Conservation (phyloP, 2,329 filamentous ascomycete genomes). For the Beauveria sp. region DNA sequence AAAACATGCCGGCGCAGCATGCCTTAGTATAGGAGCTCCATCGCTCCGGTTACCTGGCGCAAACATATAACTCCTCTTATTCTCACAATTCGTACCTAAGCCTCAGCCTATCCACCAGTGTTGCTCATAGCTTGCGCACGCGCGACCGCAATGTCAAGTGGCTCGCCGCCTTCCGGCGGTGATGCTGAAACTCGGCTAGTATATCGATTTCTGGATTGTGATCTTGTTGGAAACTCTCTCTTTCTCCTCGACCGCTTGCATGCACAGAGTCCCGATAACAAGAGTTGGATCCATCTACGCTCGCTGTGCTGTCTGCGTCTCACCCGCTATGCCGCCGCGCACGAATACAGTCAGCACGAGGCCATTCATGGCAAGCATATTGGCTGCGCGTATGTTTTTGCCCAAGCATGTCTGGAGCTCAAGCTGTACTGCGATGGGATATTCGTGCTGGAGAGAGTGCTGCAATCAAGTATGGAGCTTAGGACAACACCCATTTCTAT, state of each 20-base stretch:
- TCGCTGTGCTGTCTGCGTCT: neutral
- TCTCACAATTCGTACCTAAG: neutral
- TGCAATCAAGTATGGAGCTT: neutral
- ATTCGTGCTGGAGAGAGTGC: neutral
- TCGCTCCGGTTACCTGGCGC: neutral
- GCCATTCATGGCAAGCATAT: neutral
- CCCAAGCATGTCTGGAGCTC: neutral
- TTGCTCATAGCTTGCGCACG: neutral
- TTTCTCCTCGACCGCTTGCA: neutral
- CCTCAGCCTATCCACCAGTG: neutral
- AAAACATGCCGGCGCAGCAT: neutral
- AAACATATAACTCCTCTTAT: neutral
- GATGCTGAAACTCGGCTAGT: neutral
- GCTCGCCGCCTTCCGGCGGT: no score
- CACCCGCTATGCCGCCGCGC: neutral
- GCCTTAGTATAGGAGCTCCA: neutral
- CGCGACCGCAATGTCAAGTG: neutral
- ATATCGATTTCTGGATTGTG: neutral
- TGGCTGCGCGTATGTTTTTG: neutral
- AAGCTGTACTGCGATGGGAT: neutral
- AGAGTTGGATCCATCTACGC: neutral
- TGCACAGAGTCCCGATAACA: neutral
- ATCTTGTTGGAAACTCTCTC: neutral
- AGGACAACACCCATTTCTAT: no score
- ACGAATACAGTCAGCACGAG: neutral